A percentile compares a stretch with the other conserved stretches of the same genome.
phyloP scores from a whole-genome alignment of 208 protist genomes.

The Sergeia podlipaevii region DNA sequence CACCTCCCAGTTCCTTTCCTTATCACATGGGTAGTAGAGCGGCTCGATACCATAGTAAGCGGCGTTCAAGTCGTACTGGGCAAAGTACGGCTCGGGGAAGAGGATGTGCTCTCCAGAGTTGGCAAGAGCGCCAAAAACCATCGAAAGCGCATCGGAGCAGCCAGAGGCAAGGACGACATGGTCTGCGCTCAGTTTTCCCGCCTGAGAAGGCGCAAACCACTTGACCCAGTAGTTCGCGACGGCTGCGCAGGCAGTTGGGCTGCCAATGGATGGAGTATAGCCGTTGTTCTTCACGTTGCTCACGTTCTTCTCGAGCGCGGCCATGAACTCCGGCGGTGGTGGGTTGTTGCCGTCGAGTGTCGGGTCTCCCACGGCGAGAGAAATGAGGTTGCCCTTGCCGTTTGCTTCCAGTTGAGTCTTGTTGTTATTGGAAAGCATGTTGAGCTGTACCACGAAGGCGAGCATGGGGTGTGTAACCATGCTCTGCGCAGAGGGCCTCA shows the following conservation, averaged over 20 bases:
- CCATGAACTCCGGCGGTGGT: conserved; percentile 22
- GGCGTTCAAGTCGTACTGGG: conserved; percentile 78
- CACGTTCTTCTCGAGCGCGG: conserved; percentile 29
- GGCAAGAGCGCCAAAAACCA: conserved; percentile 54
- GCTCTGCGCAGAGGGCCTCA: too few species aligned
- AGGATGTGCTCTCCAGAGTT: conserved; percentile 80
- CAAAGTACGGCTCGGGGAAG: conserved; percentile 83
- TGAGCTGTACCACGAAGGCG: conserved; percentile 17
- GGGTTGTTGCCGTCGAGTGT: conserved; percentile 61
- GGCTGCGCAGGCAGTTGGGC: conserved; percentile 27
- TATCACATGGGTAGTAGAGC: conserved; percentile 52
- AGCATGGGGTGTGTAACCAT: conserved; percentile 15
- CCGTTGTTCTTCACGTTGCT: conserved; percentile 38
- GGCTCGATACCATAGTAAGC: conserved; percentile 51
- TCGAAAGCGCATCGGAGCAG: conserved; percentile 74
- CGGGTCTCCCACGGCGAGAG: conserved; percentile 75
- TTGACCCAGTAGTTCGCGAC: conserved; percentile 33
- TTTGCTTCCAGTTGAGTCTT: conserved; percentile 15
- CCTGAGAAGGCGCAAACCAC: conserved; percentile 11
- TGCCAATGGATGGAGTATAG: conserved; percentile 40
- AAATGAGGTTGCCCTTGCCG: conserved; percentile 32
- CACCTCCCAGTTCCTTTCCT: conserved; percentile 81
- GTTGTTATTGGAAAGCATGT: conserved; percentile 10
- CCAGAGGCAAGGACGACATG: conserved; percentile 61
- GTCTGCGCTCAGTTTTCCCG: conserved; percentile 12